Conservation (phyloP, 2,329 filamentous ascomycete genomes). For the Xylaria sp. region DNA sequence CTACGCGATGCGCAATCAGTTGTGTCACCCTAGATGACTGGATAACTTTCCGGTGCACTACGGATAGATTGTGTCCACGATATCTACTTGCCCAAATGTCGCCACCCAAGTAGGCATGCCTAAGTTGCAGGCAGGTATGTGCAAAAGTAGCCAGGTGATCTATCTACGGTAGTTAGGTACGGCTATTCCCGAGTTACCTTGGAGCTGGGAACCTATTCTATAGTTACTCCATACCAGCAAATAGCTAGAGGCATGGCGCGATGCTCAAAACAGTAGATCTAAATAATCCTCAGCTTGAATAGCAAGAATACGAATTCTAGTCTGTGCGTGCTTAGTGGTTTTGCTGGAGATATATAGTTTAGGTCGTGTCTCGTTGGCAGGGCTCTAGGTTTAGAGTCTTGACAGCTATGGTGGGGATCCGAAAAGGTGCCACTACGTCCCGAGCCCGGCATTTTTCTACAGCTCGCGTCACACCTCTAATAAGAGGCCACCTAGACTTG, state of each 20-base stretch:
- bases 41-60: neutral
- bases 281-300: neutral
- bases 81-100: neutral
- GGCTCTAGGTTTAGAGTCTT: neutral
- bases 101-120: no score
- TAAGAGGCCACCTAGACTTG: no score
- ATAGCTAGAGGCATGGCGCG: neutral
- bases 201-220: neutral
- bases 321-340: neutral
- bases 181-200: neutral
- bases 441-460: neutral
- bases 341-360: neutral
- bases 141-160: conserved; percentile 1
- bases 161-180: neutral
- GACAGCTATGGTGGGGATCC: neutral
- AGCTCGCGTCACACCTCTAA: neutral
- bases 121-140: no score
- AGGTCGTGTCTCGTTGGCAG: neutral
- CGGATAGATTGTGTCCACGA: neutral
- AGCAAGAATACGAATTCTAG: neutral
- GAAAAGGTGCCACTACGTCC: no score
- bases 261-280: neutral
- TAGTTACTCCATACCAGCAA: neutral
- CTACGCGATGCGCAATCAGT: neutral
- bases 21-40: neutral